Conservation (phyloP, 2,329 filamentous ascomycete genomes). For the Neofusicoccum sp. region DNA sequence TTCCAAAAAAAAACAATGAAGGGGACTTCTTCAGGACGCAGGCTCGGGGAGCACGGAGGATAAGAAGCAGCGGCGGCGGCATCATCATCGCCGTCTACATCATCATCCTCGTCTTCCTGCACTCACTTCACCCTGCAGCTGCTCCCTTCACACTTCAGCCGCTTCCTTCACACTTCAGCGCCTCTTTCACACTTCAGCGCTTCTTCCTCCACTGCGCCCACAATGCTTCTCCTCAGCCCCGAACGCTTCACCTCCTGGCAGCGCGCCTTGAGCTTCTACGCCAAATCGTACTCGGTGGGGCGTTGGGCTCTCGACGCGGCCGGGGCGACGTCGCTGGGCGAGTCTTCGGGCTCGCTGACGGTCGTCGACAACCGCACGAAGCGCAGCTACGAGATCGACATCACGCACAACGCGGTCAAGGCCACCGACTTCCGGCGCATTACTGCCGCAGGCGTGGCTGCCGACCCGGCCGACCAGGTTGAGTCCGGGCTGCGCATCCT, state of each 20-base stretch:
- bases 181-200: too few relatives aligned
- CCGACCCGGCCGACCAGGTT: constrained; percentile 27
- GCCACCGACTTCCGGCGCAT: constrained; percentile 36
- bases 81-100: too few relatives aligned
- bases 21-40: too few relatives aligned
- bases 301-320: background rate
- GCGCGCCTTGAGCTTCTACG: background rate
- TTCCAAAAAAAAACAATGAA: too few relatives aligned
- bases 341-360: background rate
- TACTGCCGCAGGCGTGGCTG: constrained; percentile 21
- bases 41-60: too few relatives aligned
- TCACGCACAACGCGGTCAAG: constrained; percentile 32
- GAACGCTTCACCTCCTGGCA: background rate
- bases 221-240: background rate
- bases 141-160: background rate
- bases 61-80: too few relatives aligned
- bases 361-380: constrained; percentile 27
- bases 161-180: background rate
- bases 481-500: constrained; percentile 34
- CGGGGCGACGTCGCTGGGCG: background rate
- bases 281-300: background rate
- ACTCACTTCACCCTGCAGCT: too few relatives aligned
- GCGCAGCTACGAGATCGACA: constrained; percentile 33
- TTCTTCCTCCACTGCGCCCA: background rate
- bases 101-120: too few relatives aligned